These are phyloP conservation scores for Ballota nigra DNA, from an alignment of 257 asterid genomes.

Conservation along the genomic window DNA sequence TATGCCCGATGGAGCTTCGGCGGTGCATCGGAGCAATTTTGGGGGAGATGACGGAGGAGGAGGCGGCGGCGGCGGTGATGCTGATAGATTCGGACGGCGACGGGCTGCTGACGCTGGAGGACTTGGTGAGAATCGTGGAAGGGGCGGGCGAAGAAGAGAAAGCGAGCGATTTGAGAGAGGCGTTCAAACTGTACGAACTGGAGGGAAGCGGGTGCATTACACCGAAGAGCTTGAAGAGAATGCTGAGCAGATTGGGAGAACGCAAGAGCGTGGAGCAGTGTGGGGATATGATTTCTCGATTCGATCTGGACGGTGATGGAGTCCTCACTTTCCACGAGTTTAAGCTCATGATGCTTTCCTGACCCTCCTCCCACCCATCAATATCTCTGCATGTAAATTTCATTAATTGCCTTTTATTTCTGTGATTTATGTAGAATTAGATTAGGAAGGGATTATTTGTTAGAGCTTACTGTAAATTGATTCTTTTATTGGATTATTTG, in stretches of 20 bases:
- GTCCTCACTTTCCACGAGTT: slow-evolving; percentile 60
- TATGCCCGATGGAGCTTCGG: slow-evolving; percentile 35
- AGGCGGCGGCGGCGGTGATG: slow-evolving; percentile 43
- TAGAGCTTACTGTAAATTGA: background rate
- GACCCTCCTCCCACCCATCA: too few relatives aligned
- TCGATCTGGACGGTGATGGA: slow-evolving; percentile 62
- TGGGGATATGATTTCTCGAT: slow-evolving; percentile 43
- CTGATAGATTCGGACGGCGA: slow-evolving; percentile 56
- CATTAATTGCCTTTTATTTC: background rate
- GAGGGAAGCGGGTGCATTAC: slow-evolving; percentile 62
- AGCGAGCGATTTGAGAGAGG: slow-evolving; percentile 40
- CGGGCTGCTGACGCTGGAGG: slow-evolving; percentile 50
- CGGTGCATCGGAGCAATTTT: slow-evolving; percentile 29
- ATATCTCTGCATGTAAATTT: background rate
- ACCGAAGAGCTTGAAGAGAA: slow-evolving; percentile 52
- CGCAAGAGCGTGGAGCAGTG: slow-evolving; percentile 44
- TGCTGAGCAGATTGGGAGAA: slow-evolving; percentile 59
- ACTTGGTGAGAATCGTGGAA: slow-evolving; percentile 45
- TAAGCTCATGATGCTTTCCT: slow-evolving; percentile 44
- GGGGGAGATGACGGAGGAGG: slow-evolving; percentile 43
- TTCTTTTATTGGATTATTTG: slow-evolving; percentile 1
- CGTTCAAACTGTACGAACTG: slow-evolving; percentile 53
- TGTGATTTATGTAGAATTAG: background rate
- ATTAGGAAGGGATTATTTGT: background rate
- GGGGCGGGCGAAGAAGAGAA: slow-evolving; percentile 49